Base-by-base conservation (phyloP, 2,329 filamentous ascomycete genomes). In the Orbilia brochopaga region DNA sequence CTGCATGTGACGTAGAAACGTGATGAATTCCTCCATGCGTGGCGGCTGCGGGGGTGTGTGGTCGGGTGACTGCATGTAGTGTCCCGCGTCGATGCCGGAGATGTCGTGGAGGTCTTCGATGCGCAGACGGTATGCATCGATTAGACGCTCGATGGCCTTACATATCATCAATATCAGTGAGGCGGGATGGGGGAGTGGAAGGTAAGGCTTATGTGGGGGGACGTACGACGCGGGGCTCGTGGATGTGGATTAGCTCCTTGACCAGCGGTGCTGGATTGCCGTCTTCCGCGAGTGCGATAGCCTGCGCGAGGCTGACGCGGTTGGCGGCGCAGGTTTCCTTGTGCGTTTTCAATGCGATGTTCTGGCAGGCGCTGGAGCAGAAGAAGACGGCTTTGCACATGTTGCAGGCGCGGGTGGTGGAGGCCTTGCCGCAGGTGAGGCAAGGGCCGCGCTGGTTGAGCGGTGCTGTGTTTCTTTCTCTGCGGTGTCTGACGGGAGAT, bases 111-210 rank as follows among this genome's bases (percentile, higher is more conserved):
- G 35, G 11, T 64, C 59, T 23, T 70, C 59, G 17, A 70, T 32
- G 21, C 66, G 66, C 15, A 70, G 37, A 5, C 66, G 58, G 27
- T 64, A 64, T n/a, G 48, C 54, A 37, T 70, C 66, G 1, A 70
- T 64, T 19, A 70, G 59, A n/a, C 59, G 66, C 21, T 70, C 66
- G 3, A 63, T 8, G 17, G 50, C 66, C 66, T 70, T 48, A 21
- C 13, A 50, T 17, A 17, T 3, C 7, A 24, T 46, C 2, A 11
- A n/a, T 3, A n/a, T 35, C 23, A 44, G 50, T 8, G 2, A 52
- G 19, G 1, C 30, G 3, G 15, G 6, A 15, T 15, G 15, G 24
- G 35, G 17, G 13, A n/a, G n/a, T n/a, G n/a, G n/a, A n/a, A n/a
- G n/a, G n/a, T n/a, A 24, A 27, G 2, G 21, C 2, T 51, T 1